Evolutionary conservation across 1,284 basidiomycete species (phyloP).

Genomic region (Irpex sp.): DNA sequence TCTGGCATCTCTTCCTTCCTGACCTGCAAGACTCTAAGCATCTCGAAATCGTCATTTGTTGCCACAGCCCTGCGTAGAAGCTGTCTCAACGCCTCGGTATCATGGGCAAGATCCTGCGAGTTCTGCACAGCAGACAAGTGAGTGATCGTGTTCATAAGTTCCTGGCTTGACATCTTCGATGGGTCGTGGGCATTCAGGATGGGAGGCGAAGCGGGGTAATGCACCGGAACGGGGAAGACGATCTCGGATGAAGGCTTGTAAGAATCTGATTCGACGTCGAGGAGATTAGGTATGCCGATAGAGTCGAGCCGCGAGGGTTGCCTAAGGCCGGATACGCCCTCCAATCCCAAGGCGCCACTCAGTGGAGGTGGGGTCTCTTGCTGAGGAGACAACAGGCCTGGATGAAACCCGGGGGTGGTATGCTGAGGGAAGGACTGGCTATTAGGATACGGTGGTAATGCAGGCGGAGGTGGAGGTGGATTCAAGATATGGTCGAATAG

Average conservation of each 20-base stretch:
- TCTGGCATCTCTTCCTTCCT: constrained; percentile 71
- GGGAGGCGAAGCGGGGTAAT: background rate
- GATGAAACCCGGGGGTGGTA: background rate
- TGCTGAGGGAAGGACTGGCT: background rate
- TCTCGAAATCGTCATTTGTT: constrained; percentile 57
- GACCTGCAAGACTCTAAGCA: constrained; percentile 62
- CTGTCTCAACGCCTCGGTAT: constrained; percentile 53
- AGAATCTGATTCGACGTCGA: background rate
- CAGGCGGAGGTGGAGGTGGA: background rate
- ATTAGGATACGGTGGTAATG: background rate
- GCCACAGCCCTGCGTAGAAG: constrained; percentile 57
- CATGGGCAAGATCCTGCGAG: constrained; percentile 46
- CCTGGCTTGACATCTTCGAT: background rate
- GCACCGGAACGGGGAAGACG: background rate
- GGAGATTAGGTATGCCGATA: background rate
- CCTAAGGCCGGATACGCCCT: background rate
- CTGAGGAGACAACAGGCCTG: background rate
- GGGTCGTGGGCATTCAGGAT: background rate
- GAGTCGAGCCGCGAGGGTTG: background rate
- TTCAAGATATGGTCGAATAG: constrained; percentile 20
- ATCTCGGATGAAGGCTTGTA: background rate
- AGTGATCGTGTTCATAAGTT: constrained; percentile 17
- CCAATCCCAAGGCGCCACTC: background rate
- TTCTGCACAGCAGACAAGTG: constrained; percentile 41
- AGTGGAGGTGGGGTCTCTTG: background rate